Percentiles rank a stretch among this genome's conserved stretches.
Evolutionary conservation across 345 rosid genomes (phyloP).

Genomic region (Dovyalis caffra): DNA sequence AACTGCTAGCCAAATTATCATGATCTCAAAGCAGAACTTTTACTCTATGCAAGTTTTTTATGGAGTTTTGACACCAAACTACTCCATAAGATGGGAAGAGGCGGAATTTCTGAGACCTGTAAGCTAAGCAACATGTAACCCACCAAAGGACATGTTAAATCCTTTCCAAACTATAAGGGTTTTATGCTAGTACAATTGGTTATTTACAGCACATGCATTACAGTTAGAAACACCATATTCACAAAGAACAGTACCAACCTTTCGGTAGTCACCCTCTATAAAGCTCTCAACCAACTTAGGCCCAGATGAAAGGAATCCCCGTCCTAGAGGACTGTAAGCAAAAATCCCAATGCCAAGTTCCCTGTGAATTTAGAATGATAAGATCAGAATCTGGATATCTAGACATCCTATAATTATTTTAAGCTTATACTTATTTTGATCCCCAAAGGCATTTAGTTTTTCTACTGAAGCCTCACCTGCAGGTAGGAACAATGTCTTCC

Average conservation of each 20-base stretch:
- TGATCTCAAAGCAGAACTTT: background rate
- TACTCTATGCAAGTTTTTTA: background rate
- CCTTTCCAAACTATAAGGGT: background rate
- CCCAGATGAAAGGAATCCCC: constrained; percentile 66
- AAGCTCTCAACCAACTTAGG: constrained; percentile 49
- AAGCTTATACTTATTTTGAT: background rate
- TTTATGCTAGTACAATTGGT: no score
- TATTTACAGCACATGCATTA: no score
- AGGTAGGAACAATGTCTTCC: constrained; percentile 52
- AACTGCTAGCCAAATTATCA: background rate
- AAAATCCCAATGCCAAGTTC: constrained; percentile 61
- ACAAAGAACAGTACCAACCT: constrained; percentile 27
- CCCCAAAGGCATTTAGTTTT: background rate
- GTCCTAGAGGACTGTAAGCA: constrained; percentile 63
- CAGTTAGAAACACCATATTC: background rate
- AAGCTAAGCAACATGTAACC: background rate
- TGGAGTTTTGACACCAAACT: background rate
- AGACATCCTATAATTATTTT: background rate
- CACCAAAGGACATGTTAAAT: background rate
- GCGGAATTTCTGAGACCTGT: background rate
- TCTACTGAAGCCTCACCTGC: constrained; percentile 11
- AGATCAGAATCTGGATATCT: background rate
- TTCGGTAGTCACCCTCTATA: constrained; percentile 36
- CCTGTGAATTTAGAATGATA: no score
- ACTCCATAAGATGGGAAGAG: background rate